Base-by-base conservation (phyloP, 176 grass and related monocot species). In the Calamus simplicifolius region DNA sequence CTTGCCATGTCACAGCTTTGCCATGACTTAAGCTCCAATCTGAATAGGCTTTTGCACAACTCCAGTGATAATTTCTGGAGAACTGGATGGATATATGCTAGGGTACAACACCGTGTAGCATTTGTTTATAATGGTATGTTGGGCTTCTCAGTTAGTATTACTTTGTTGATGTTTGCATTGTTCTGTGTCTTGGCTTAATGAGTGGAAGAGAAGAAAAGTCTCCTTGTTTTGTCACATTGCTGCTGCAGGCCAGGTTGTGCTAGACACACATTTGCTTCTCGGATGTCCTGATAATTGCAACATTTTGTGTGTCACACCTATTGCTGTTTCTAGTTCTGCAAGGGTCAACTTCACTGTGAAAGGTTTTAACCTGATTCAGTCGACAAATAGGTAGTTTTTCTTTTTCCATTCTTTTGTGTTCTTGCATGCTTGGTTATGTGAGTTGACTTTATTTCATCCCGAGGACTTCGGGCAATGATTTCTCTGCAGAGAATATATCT, bases 31-130 rank as follows among this genome's bases (percentile, higher is more conserved):
- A 82, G 76, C 58, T 69, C 64, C 18, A 74, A 83, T 64, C 79
- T 97, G 75, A 62, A 78, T 61, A 88, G 83, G 57, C 93, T 97
- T 62, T 74, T 85, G 67, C 74, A 28, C 68, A 85, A 69, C 65
- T 91, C 87, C 27, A 69, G 66, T 62, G 76, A 73, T 27, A 70
- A 88, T 60, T 88, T 97, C 72, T 97, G 93, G 93, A 67, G 67
- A 82, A 80, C 83, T 56, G 87, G 84, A 54, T 91, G 83, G 81
- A 83, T 97, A 25, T 88, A 75, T 82, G 77, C 80, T 56, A 97
- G 77, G 72, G 76, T 97, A n/a, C 84, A 51, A n/a, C 66, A 62
- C 48, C 78, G 75, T 48, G 76, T 87, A 81, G 83, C 73, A 64
- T 96, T 96, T 70, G 80, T 90, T 74, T 56, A 6, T 60, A 38